phyloP scores from a whole-genome alignment of 495 filamentous ascomycete species.

The Aspergillus biplanus region DNA sequence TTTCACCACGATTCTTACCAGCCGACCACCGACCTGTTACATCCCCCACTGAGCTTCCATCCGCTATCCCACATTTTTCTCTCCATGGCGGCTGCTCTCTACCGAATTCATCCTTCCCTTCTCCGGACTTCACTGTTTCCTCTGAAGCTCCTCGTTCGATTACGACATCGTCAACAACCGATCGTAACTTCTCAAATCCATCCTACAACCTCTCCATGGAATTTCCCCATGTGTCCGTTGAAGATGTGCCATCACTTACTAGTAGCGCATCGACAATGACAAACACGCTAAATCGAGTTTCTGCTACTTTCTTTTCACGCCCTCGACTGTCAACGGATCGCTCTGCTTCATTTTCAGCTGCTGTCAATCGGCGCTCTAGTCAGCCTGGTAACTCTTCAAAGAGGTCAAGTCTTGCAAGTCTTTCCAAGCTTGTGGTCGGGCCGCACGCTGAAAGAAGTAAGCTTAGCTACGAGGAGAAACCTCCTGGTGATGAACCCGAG shows the following conservation, averaged over 20 bases:
- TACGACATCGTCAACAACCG: conserved; percentile 52
- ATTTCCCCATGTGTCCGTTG: conserved; percentile 74
- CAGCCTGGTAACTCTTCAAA: conserved; percentile 52
- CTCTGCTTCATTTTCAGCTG: conserved; percentile 69
- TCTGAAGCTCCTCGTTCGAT: conserved; percentile 59
- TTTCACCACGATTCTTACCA: conserved; percentile 47
- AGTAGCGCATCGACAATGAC: conserved; percentile 88
- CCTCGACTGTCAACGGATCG: conserved; percentile 59
- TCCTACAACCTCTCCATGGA: conserved; percentile 61
- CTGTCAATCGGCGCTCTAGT: conserved; percentile 61
- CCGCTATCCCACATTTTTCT: conserved; percentile 50
- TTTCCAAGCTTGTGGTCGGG: conserved; percentile 80
- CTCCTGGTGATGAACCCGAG: conserved; percentile 56
- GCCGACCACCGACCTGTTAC: conserved; percentile 53
- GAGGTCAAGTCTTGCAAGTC: conserved; percentile 80
- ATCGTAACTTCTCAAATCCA: conserved; percentile 46
- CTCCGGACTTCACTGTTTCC: conserved; percentile 54
- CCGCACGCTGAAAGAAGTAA: conserved; percentile 81
- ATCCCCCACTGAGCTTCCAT: conserved; percentile 57
- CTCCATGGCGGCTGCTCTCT: conserved; percentile 44
- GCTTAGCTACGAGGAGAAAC: conserved; percentile 73
- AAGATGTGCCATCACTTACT: conserved; percentile 85
- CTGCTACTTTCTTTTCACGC: conserved; percentile 48
- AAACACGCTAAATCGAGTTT: conserved; percentile 54
- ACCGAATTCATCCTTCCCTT: conserved; percentile 52